Base-by-base conservation (phyloP, 352 stramenopile genomes). In the Globisporangium radiosum region DNA sequence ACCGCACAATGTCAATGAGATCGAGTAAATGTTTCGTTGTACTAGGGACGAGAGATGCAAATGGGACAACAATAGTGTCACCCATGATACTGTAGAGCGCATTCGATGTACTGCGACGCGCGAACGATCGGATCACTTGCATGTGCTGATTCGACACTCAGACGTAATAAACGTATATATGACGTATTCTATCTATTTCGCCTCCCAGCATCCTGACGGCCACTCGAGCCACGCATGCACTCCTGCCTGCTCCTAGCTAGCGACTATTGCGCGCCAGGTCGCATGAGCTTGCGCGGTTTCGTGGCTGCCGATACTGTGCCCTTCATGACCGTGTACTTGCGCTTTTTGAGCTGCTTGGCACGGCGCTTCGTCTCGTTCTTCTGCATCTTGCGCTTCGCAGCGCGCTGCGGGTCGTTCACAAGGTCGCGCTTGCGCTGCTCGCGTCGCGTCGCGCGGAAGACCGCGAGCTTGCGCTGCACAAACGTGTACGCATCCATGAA, bases 271-370 rank as follows among this genome's bases (percentile, higher is more conserved):
- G 78, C 76, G 52, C 83, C 81, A 33, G 83, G 83, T 43, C 83
- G 83, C 63, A 71, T 65, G 45, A 72, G 65, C 72, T 92, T 92
- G 42, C 62, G 72, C 17, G 76, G 67, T 8, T 72, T 73, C 39
- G 78, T 73, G 49, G 69, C 82, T n/a, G 76, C 75, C 47, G 83
- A 90, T 4, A 71, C 62, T 4, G 82, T 81, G 44, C 86, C 86
- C 68, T 95, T 95, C 55, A 94, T 59, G 38, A 94, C 71, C n/a
- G 81, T 74, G 61, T 87, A 81, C 71, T 96, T 96, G 64, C 87
- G 82, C 68, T 96, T 95, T 62, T 90, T 90, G 49, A 93, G 55
- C 66, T 95, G 82, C 73, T 94, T 94, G 19, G 76, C 71, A 42
- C 63, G 72, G 49, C 78, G 78, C 69, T 96, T 96, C 40, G 80